Evolutionary conservation across 2,329 filamentous ascomycete genomes (phyloP).

Genomic region (Ophiobolus disseminans): DNA sequence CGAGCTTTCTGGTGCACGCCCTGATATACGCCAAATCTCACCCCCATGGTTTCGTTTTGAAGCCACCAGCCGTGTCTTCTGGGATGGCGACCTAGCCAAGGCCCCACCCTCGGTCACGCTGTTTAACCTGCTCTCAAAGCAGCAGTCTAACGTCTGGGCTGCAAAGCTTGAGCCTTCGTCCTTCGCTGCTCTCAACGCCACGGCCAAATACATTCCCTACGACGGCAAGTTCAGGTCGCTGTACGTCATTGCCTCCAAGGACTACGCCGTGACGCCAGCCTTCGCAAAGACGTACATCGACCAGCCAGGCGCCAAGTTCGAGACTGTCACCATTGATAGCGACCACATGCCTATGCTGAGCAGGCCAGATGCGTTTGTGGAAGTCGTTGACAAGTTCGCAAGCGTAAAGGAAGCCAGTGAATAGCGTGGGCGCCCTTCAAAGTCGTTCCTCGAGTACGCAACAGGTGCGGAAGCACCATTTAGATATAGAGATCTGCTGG

Average conservation of each 20-base stretch:
- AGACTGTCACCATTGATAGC: constrained; percentile 18
- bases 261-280: constrained; percentile 24
- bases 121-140: constrained; percentile 29
- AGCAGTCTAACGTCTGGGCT: constrained; percentile 12
- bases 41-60: constrained; percentile 30
- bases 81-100: constrained; percentile 16
- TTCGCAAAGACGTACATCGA: constrained; percentile 24
- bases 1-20: constrained; percentile 16
- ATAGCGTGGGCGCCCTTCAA: too few species aligned
- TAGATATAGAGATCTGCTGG: too few species aligned
- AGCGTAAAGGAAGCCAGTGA: too few species aligned
- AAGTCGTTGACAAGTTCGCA: constrained; percentile 21
- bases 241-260: constrained; percentile 29
- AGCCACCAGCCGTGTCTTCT: constrained; percentile 14
- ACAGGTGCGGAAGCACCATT: too few species aligned
- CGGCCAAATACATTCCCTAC: constrained; percentile 32
- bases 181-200: constrained; percentile 30
- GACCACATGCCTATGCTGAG: constrained; percentile 38
- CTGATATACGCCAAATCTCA: constrained; percentile 22
- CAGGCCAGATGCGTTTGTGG: constrained; percentile 24
- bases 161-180: constrained; percentile 21
- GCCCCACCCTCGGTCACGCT: constrained; percentile 26
- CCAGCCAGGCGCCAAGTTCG: constrained; percentile 24
- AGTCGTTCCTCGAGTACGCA: too few species aligned
- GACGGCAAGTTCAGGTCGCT: constrained; percentile 29